Conservation (phyloP, 305 asterid species). For the Salvia sclarea region DNA sequence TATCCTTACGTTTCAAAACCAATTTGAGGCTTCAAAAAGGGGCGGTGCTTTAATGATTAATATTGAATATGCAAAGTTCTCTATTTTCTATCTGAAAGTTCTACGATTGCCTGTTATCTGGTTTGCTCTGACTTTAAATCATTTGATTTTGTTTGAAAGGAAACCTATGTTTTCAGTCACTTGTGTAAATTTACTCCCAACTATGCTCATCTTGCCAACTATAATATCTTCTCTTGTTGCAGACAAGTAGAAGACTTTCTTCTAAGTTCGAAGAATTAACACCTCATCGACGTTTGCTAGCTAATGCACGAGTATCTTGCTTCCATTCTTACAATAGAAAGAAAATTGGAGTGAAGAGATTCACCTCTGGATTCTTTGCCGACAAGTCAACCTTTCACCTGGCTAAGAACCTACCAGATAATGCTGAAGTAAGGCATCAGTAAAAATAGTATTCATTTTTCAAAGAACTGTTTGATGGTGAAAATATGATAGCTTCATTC, state of each 20-base stretch:
- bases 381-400: slow-evolving; percentile 68
- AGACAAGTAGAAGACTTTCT: slow-evolving; percentile 61
- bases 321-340: slow-evolving; percentile 59
- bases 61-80: slow-evolving; percentile 1
- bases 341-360: slow-evolving; percentile 45
- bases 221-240: slow-evolving; percentile 36
- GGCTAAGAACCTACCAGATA: slow-evolving; percentile 40
- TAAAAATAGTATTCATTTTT: slow-evolving; percentile 12
- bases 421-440: slow-evolving; percentile 48
- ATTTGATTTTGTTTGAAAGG: background rate
- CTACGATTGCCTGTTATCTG: slow-evolving; percentile 5
- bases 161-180: slow-evolving; percentile 12
- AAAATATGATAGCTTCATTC: slow-evolving; percentile 21
- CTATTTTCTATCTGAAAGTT: background rate
- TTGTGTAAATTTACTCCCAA: background rate
- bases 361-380: slow-evolving; percentile 56
- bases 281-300: slow-evolving; percentile 36
- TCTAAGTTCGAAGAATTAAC: slow-evolving; percentile 41
- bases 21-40: slow-evolving; percentile 17
- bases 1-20: background rate
- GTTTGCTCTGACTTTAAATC: slow-evolving; percentile 1
- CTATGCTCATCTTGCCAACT: slow-evolving; percentile 20
- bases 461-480: slow-evolving; percentile 19
- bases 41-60: slow-evolving; percentile 10
- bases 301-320: slow-evolving; percentile 55